Conservation (phyloP, 306 rosid genomes). For the Corylus americana region DNA sequence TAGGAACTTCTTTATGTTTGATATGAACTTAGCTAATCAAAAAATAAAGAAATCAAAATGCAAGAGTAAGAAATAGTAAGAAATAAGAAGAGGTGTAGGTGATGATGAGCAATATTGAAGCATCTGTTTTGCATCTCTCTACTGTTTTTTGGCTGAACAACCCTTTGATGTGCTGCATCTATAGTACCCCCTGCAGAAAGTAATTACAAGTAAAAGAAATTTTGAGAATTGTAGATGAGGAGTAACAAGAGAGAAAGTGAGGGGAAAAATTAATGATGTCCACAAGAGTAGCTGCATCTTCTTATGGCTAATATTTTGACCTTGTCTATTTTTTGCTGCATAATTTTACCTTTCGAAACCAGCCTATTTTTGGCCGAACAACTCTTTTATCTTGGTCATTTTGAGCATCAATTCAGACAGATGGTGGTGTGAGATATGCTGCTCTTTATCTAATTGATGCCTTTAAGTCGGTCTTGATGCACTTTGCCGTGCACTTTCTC, state of each 20-base stretch:
- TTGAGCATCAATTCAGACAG: neutral
- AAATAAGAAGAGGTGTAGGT: conserved; percentile 53
- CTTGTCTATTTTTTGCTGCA: conserved; percentile 13
- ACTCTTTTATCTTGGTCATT: neutral
- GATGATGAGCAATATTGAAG: conserved; percentile 70
- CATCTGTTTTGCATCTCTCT: conserved; percentile 86
- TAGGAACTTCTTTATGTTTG: neutral
- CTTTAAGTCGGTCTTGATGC: neutral
- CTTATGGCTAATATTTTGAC: conserved; percentile 19
- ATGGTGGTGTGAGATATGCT: neutral
- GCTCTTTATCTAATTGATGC: neutral
- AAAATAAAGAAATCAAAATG: neutral
- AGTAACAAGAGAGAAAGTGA: neutral
- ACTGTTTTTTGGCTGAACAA: conserved; percentile 95
- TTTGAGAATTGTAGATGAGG: conserved; percentile 10
- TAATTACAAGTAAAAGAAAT: conserved; percentile 3
- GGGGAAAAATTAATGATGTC: conserved; percentile 12
- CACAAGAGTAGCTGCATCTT: conserved; percentile 14
- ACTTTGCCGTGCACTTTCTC: neutral
- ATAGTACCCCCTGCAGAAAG: conserved; percentile 70
- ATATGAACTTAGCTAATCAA: no score
- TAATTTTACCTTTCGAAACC: conserved; percentile 15
- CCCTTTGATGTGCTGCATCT: conserved; percentile 89
- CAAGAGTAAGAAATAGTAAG: neutral
- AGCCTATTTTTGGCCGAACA: conserved; percentile 13